phyloP scores from a whole-genome alignment of 441 rosid genomes.

The Gossypium lobatum region DNA sequence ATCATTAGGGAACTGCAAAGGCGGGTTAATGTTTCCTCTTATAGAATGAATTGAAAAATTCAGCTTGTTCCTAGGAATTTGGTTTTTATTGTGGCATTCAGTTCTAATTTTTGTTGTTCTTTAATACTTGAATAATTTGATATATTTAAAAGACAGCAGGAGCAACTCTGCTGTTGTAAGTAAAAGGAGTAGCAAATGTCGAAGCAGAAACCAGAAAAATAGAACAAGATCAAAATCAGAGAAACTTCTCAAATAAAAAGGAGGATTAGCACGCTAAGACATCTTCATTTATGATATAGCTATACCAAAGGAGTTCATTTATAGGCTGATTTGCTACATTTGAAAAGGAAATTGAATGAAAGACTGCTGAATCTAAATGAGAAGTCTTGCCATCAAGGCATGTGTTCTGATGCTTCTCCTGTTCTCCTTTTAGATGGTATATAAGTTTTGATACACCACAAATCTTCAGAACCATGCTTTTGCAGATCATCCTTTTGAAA shows the following conservation, averaged over 20 bases:
- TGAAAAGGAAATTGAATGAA: neutral
- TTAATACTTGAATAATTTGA: neutral
- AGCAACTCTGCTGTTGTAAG: neutral
- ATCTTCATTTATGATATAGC: neutral
- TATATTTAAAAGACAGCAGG: neutral
- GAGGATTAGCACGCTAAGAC: neutral
- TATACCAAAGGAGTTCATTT: neutral
- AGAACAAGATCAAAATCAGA: neutral
- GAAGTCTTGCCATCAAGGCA: slow-evolving; percentile 1
- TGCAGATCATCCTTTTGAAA: neutral
- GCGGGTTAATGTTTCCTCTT: neutral
- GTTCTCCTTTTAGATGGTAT: neutral
- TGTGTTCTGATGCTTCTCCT: neutral
- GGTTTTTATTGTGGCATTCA: neutral
- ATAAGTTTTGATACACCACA: neutral
- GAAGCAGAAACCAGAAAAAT: neutral
- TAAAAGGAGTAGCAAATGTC: neutral
- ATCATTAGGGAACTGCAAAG: neutral
- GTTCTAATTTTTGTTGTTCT: neutral
- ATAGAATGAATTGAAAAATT: neutral
- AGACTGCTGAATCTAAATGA: neutral
- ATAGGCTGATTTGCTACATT: neutral
- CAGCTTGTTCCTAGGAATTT: neutral
- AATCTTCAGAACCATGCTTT: neutral
- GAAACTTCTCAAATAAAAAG: neutral